Conservation (phyloP, 2,329 filamentous ascomycete genomes). For the Fusarium goolgardi region DNA sequence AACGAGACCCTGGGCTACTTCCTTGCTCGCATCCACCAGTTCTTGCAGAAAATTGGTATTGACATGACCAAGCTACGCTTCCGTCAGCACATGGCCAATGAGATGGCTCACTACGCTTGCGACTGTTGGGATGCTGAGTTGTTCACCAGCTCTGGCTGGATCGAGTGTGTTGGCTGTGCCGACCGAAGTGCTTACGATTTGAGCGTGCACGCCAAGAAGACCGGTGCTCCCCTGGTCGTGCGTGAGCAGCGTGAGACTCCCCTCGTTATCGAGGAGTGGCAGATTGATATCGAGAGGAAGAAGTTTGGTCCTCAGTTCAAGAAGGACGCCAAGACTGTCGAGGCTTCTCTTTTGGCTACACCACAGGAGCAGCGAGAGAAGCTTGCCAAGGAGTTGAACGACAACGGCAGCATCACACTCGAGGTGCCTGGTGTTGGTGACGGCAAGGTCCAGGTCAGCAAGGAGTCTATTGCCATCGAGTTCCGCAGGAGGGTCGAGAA, state of each 20-base stretch:
- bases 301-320: conserved; percentile 96
- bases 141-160: conserved; percentile 92
- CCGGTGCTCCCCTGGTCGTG: conserved; percentile 85
- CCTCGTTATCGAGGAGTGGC: conserved; percentile 84
- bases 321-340: conserved; percentile 89
- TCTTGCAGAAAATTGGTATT: conserved; percentile 88
- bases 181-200: conserved; percentile 96
- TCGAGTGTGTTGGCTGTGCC: conserved; percentile 97
- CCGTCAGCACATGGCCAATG: conserved; percentile 90
- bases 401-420: conserved; percentile 79
- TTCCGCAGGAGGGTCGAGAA: conserved; percentile 86
- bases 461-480: conserved; percentile 85
- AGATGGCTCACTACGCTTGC: conserved; percentile 88
- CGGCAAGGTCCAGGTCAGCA: conserved; percentile 81
- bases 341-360: conserved; percentile 79
- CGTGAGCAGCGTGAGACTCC: conserved; percentile 84
- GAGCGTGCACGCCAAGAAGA: conserved; percentile 92
- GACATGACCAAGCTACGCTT: conserved; percentile 92
- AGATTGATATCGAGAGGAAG: conserved; percentile 91
- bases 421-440: conserved; percentile 74
- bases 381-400: conserved; percentile 77
- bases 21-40: conserved; percentile 90
- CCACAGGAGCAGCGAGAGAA: conserved; percentile 85
- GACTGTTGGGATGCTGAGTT: conserved; percentile 99
- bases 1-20: conserved; percentile 99